Percentiles rank a stretch among this genome's conserved stretches.
These are phyloP conservation scores for Capsella rubella DNA, from an alignment of 441 rosid genomes.

Conservation along the genomic window DNA sequence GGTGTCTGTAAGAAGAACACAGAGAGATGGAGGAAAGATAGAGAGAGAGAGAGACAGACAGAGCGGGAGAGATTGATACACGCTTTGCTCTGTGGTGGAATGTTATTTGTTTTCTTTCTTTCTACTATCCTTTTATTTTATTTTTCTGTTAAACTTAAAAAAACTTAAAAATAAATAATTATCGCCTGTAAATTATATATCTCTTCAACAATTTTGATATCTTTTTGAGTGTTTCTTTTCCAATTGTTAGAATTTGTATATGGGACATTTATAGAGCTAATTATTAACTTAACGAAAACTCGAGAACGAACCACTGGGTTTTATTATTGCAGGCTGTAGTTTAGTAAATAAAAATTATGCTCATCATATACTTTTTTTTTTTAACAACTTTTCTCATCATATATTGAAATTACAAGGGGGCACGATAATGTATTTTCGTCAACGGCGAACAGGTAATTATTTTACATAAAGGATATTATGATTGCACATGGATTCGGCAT, in stretches of 20 bases:
- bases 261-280: no score
- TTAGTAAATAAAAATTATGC: no score
- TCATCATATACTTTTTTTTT: not conserved
- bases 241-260: no score
- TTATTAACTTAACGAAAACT: no score
- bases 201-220: no score
- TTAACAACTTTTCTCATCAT: no score
- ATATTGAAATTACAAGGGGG: constrained; percentile 19
- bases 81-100: constrained; percentile 41
- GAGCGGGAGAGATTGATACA: constrained; percentile 42
- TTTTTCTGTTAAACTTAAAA: not conserved
- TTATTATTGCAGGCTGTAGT: no score
- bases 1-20: constrained; percentile 15
- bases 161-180: not conserved
- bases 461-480: constrained; percentile 9
- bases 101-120: constrained; percentile 32
- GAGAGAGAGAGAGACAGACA: constrained; percentile 6
- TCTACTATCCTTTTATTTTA: not conserved
- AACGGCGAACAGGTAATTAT: constrained; percentile 13
- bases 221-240: no score
- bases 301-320: no score
- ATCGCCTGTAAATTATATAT: no score
- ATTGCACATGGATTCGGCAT: constrained; percentile 42
- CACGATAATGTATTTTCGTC: constrained; percentile 32
- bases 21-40: constrained; percentile 12